phyloP scores from a whole-genome alignment of 129 eudicot genomes.

The Erigeron canadensis region DNA sequence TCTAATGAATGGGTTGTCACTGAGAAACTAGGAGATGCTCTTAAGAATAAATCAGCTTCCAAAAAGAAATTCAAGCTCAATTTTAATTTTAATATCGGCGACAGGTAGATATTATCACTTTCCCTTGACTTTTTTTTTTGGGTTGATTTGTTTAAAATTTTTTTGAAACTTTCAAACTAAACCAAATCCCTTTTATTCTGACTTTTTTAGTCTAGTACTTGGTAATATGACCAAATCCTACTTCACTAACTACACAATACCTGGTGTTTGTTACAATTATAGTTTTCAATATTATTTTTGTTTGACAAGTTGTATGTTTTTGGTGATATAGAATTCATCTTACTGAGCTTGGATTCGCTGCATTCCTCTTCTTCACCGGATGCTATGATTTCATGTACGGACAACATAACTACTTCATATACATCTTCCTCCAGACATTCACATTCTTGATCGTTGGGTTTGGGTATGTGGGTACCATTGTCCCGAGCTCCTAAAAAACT shows the following conservation, averaged over 20 bases:
- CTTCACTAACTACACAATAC: slow-evolving; percentile 21
- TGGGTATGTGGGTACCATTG: slow-evolving; percentile 91
- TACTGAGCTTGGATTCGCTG: slow-evolving; percentile 84
- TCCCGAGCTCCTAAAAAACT: slow-evolving; percentile 49
- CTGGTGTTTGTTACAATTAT: background rate
- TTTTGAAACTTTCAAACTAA: slow-evolving; percentile 5
- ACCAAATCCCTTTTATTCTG: slow-evolving; percentile 11
- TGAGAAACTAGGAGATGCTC: slow-evolving; percentile 91
- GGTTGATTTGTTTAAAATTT: background rate
- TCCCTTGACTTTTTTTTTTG: slow-evolving; percentile 4
- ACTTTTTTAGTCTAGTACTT: slow-evolving; percentile 3
- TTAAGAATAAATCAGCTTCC: slow-evolving; percentile 61
- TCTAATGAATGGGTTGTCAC: slow-evolving; percentile 99
- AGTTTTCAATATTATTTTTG: background rate
- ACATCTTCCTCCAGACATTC: slow-evolving; percentile 87
- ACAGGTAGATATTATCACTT: slow-evolving; percentile 50
- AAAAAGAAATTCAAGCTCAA: slow-evolving; percentile 53
- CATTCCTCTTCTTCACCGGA: slow-evolving; percentile 79
- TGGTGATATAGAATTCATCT: slow-evolving; percentile 56
- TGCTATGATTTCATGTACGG: slow-evolving; percentile 88
- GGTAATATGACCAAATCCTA: slow-evolving; percentile 31
- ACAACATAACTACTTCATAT: slow-evolving; percentile 76
- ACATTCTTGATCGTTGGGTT: slow-evolving; percentile 88
- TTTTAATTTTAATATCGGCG: slow-evolving; percentile 59
- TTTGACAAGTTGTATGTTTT: background rate